Conservation (phyloP, 192 early-diverging fungal species). For the Phycomyces nitens region DNA sequence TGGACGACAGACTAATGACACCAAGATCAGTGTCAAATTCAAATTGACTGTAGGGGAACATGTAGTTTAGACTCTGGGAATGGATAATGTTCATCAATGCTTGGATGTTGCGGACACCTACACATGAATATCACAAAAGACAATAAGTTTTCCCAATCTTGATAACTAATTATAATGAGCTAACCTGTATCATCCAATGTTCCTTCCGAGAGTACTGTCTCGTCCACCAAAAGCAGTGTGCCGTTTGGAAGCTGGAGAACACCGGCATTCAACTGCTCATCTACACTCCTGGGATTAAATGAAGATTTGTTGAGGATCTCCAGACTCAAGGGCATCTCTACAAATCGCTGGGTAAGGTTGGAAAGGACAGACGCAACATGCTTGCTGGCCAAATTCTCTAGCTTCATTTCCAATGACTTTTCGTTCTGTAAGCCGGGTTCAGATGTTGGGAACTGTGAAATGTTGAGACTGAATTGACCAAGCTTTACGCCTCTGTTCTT, state of each 20-base stretch:
- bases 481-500: slow-evolving; percentile 49
- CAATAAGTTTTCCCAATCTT: neutral
- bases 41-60: slow-evolving; percentile 68
- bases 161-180: neutral
- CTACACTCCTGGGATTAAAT: slow-evolving; percentile 58
- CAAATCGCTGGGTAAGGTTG: slow-evolving; percentile 51
- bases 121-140: neutral
- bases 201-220: slow-evolving; percentile 68
- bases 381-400: slow-evolving; percentile 32
- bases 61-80: slow-evolving; percentile 60
- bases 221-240: slow-evolving; percentile 64
- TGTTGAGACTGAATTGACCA: slow-evolving; percentile 67
- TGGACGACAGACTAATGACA: slow-evolving; percentile 58
- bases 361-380: slow-evolving; percentile 37
- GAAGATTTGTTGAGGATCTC: slow-evolving; percentile 52
- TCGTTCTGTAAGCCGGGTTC: neutral
- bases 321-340: slow-evolving; percentile 63
- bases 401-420: neutral
- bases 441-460: slow-evolving; percentile 47
- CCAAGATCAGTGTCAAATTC: slow-evolving; percentile 67
- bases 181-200: slow-evolving; percentile 59
- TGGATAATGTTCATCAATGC: slow-evolving; percentile 57
- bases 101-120: slow-evolving; percentile 68
- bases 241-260: slow-evolving; percentile 59
- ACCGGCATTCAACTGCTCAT: slow-evolving; percentile 55